Evolutionary conservation across 495 filamentous ascomycete species (phyloP).

Genomic region (Neurospora pannonica): DNA sequence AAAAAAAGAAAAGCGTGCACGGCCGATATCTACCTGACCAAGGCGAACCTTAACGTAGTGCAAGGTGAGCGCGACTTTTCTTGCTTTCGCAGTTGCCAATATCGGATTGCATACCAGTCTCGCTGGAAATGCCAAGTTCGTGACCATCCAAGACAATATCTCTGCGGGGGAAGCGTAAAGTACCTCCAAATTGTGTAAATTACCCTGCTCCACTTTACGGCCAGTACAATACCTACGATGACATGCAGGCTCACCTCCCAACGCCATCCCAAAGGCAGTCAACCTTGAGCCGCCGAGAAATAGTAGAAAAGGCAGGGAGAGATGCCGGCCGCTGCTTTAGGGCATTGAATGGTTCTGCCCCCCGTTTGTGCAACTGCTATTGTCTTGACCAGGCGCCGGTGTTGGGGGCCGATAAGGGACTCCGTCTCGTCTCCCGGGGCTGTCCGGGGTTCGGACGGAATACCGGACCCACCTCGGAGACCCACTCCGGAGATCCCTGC

Average conservation of each 20-base stretch:
- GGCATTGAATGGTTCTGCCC: not conserved
- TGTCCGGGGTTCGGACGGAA: not conserved
- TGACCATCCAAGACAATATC: no score
- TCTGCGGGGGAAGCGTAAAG: no score
- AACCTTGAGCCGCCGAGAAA: not conserved
- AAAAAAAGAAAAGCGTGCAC: no score
- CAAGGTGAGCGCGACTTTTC: no score
- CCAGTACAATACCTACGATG: not conserved
- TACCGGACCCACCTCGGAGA: not conserved
- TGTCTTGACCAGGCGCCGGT: not conserved
- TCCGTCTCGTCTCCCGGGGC: not conserved
- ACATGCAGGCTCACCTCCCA: not conserved
- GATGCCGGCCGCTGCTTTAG: not conserved
- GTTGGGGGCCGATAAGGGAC: not conserved
- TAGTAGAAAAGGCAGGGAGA: not conserved
- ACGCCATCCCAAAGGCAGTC: not conserved
- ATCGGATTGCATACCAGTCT: no score
- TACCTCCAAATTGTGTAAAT: not conserved
- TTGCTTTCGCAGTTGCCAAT: no score
- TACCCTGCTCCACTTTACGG: not conserved
- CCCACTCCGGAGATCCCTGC: not conserved
- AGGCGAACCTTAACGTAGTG: no score
- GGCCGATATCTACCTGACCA: no score
- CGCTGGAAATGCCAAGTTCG: no score
- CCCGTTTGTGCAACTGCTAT: not conserved